Evolutionary conservation across 2,329 filamentous ascomycete species (phyloP).

Genomic region (Clonostachys solani): DNA sequence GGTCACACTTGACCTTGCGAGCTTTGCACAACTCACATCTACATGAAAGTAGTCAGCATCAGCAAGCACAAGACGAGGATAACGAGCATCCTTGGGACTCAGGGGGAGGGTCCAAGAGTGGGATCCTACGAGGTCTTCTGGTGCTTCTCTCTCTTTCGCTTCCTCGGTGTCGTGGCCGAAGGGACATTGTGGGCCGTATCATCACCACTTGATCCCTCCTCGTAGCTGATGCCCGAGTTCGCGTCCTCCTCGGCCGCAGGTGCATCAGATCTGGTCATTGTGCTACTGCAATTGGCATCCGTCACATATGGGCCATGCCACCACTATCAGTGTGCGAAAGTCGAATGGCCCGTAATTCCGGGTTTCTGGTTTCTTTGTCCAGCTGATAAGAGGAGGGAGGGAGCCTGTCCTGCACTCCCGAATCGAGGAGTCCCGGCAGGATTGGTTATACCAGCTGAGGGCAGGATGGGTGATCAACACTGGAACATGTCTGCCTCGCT

Average conservation of each 20-base stretch:
- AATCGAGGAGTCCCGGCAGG: too few species aligned
- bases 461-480: too few species aligned
- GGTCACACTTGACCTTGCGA: slow-evolving; percentile 43
- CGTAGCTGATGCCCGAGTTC: slow-evolving; percentile 25
- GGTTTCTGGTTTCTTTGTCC: too few species aligned
- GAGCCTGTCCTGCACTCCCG: too few species aligned
- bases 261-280: slow-evolving; percentile 1
- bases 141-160: slow-evolving; percentile 32
- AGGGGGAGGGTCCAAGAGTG: not conserved
- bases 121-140: slow-evolving; percentile 36
- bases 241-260: slow-evolving; percentile 27
- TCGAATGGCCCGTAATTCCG: too few species aligned
- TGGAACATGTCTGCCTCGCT: too few species aligned
- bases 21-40: slow-evolving; percentile 40
- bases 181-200: slow-evolving; percentile 20
- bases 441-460: too few species aligned
- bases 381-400: too few species aligned
- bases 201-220: slow-evolving; percentile 16
- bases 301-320: too few species aligned
- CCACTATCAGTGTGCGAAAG: too few species aligned
- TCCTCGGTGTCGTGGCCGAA: slow-evolving; percentile 19
- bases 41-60: not conserved
- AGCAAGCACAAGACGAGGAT: not conserved
- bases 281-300: too few species aligned
- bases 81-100: not conserved